phyloP scores from a whole-genome alignment of 176 grass and related monocot species.

The Phoenix dactylifera region DNA sequence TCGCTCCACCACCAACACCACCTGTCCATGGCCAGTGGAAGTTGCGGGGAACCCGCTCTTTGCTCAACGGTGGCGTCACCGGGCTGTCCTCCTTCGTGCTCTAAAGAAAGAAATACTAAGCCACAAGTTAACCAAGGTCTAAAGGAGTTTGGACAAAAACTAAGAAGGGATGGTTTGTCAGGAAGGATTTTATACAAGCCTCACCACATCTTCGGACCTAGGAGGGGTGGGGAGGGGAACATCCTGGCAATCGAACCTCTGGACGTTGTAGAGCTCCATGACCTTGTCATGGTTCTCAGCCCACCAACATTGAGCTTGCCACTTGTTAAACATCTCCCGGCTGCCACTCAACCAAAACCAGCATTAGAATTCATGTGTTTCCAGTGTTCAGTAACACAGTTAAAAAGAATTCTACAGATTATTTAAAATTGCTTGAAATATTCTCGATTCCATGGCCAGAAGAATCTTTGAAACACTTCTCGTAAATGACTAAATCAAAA shows the following conservation, averaged over 20 bases:
- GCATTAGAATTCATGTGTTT: conserved; percentile 5
- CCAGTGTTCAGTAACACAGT: too few relatives aligned
- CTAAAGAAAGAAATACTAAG: conserved; percentile 24
- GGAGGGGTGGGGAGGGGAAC: conserved; percentile 74
- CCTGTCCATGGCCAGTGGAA: conserved; percentile 40
- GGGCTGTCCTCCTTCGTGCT: conserved; percentile 74
- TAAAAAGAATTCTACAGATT: too few relatives aligned
- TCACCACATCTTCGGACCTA: conserved; percentile 83
- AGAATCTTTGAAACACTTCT: too few relatives aligned
- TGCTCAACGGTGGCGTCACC: conserved; percentile 64
- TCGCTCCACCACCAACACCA: conserved; percentile 30
- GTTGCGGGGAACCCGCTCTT: conserved; percentile 55
- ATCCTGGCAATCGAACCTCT: conserved; percentile 65
- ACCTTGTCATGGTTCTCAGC: conserved; percentile 95
- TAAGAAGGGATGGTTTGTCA: too few relatives aligned
- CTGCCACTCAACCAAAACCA: conserved; percentile 24
- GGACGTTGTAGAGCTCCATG: conserved; percentile 95
- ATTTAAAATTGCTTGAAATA: too few relatives aligned
- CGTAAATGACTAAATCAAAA: too few relatives aligned
- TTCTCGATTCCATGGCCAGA: too few relatives aligned
- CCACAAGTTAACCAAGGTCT: not conserved
- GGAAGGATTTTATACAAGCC: too few relatives aligned
- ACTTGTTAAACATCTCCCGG: conserved; percentile 95
- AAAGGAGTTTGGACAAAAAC: not conserved
- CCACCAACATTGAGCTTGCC: conserved; percentile 98